Conservation (phyloP, 176 grass and related monocot genomes). For the Cenchrus purpureus region DNA sequence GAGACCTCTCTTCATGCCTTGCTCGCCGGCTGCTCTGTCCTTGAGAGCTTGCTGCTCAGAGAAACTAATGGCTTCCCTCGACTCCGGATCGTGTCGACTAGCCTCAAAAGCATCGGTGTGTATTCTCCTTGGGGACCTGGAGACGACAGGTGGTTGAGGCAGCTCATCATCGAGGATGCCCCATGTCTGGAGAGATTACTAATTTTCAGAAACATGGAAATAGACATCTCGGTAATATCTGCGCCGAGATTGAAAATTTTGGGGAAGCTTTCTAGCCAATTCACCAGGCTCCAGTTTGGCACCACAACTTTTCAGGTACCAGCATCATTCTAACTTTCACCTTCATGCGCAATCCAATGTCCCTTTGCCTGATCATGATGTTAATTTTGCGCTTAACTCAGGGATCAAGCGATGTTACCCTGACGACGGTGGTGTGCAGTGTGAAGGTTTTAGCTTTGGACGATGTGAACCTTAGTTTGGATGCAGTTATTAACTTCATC, state of each 20-base stretch:
- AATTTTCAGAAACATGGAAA: rapidly evolving
- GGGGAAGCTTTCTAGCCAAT: not conserved
- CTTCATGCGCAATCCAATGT: not conserved
- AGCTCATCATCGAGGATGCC: not conserved
- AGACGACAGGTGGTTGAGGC: no score
- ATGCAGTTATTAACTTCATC: not conserved
- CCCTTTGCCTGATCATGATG: not conserved
- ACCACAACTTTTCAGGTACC: not conserved
- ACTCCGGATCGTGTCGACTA: not conserved
- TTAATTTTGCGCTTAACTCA: not conserved
- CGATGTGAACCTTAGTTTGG: not conserved
- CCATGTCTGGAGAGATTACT: not conserved
- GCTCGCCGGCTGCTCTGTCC: not conserved
- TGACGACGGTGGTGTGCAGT: not conserved
- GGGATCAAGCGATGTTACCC: not conserved
- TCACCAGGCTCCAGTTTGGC: not conserved
- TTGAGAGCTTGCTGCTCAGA: not conserved
- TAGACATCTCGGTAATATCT: no score
- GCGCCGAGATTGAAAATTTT: not conserved
- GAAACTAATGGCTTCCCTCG: not conserved
- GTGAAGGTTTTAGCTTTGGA: not conserved
- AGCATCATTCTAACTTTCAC: not conserved
- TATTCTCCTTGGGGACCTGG: no score
- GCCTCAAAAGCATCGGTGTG: not conserved
- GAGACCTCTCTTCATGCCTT: not conserved